Base-by-base conservation (phyloP, 73 alveolate species). In the Urostyla sp. region DNA sequence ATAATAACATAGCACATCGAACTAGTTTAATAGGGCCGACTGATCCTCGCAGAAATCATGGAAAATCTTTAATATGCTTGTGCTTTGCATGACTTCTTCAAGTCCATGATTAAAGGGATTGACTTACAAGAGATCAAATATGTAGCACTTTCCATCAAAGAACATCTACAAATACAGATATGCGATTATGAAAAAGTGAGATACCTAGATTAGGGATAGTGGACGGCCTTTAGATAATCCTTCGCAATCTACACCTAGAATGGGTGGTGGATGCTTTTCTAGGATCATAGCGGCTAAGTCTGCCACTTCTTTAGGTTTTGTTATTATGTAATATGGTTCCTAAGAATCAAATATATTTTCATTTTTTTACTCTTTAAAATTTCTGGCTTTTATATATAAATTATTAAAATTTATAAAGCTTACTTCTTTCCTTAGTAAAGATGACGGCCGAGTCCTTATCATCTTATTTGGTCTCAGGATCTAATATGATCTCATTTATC, bases 41-140 rank as follows among this genome's bases (percentile, higher is more conserved):
- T 81, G 43, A 30, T 84, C 92, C 58, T 84, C 92, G 27, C 87
- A 74, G 60, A 75, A 84, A 58, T 84, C 92, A 30, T 84, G 92
- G 45, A 84, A 84, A 18, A 84, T 74, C 79, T 84, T 84, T 24
- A 84, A 36, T 0, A 75, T 60, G 30, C 63, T 45, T n/a, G 24
- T 48, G 56, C 58, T 24, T 40, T 75, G 79, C 69, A 84, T 40
- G 21, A 84, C 72, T 50, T 75, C 88, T 21, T 34, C 20, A 23
- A 84, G 44, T 0, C 88, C 88, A 26, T 58, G 24, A 5, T 11
- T 43, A 45, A 84, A 74, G 15, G 87, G 92, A 37, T 75, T 61
- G 28, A 75, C 52, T 13, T 53, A 45, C 24, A 75, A 40, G n/a
- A 69, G 38, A 51, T 84, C 92, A 46, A 84, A 75, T 4, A 84